Base-by-base conservation (phyloP, 495 filamentous ascomycete genomes). In the Pseudomonodictys pantanalensis region DNA sequence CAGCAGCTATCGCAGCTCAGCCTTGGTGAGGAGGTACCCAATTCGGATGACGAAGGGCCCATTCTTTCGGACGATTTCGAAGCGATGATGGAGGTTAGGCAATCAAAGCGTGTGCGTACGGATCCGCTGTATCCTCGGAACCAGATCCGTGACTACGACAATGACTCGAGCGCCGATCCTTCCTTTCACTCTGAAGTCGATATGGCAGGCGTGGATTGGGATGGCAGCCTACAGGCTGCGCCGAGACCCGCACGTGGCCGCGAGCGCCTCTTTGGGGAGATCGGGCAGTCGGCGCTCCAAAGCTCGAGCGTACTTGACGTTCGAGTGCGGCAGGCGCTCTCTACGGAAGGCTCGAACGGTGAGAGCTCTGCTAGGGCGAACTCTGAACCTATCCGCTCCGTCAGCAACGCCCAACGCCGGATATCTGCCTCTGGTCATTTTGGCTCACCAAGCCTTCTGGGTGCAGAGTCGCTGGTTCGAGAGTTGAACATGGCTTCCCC, bases 251-350 rank as follows among this genome's bases (percentile, higher is more conserved):
- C n/a, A n/a, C 25, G 26, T 52, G 50, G 52, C 6, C 46, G 35
- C 8, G 12, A 39, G 48, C 83, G 86, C 26, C 77, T 96, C 2
- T 95, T 92, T 73, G 91, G 91, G 0, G 90, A 96, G 70, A 86
- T 96, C 47, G 83, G 82, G 24, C 69, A 77, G 11, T 89, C 89
- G 6, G 86, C 82, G 10, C 69, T 93, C 2, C 79, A 82, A 20
- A 92, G 86, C 72, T 83, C 83, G 24, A 79, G 77, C 46, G 72
- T 77, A 33, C 66, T 84, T 12, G 79, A 72, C 50, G 43, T 33
- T 8, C 57, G 72, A 18, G 58, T 67, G 4, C 59, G 66, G 24
- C 64, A 23, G 6, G 73, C 71, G 25, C 63, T 74, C 22, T 43
- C 62, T 20, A 17, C 41, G 11, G 54, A 20, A 33, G 44, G 53